phyloP scores from a whole-genome alignment of 2,329 filamentous ascomycete species.

The Paraphaeosphaeria sporulosa region DNA sequence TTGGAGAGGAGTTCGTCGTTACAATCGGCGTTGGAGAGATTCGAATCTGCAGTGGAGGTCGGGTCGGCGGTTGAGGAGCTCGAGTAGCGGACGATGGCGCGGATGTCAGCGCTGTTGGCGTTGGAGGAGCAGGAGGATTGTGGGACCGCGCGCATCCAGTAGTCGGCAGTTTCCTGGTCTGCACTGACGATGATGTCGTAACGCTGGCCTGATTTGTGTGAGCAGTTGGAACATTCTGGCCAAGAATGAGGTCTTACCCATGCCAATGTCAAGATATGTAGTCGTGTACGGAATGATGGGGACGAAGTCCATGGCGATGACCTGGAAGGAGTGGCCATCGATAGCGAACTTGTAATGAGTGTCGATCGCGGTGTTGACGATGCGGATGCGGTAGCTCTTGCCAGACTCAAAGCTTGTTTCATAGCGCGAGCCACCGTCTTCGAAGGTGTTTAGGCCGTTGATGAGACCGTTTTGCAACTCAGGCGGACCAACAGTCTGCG shows the following conservation, averaged over 20 bases:
- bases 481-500: slow-evolving; percentile 26
- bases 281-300: slow-evolving; percentile 48
- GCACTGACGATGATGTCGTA: slow-evolving; percentile 40
- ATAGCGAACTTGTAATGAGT: slow-evolving; percentile 48
- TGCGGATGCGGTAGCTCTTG: slow-evolving; percentile 46
- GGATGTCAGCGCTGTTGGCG: slow-evolving; percentile 37
- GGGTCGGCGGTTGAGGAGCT: slow-evolving; percentile 38
- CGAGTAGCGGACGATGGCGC: slow-evolving; percentile 48
- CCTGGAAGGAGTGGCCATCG: slow-evolving; percentile 47
- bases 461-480: slow-evolving; percentile 28
- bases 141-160: slow-evolving; percentile 36
- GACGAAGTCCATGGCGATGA: slow-evolving; percentile 50
- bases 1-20: slow-evolving; percentile 39
- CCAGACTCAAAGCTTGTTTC: slow-evolving; percentile 35
- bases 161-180: slow-evolving; percentile 26
- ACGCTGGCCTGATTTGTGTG: slow-evolving; percentile 29
- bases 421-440: slow-evolving; percentile 30
- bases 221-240: not conserved
- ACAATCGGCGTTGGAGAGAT: slow-evolving; percentile 37
- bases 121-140: slow-evolving; percentile 30
- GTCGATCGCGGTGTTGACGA: slow-evolving; percentile 50
- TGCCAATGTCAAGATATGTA: slow-evolving; percentile 35
- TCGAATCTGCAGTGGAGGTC: slow-evolving; percentile 32
- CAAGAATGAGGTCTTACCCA: not conserved
- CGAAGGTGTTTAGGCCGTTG: slow-evolving; percentile 30